These are phyloP conservation scores for Perilla frutescens DNA, from an alignment of 257 asterid species.

Conservation along the genomic window DNA sequence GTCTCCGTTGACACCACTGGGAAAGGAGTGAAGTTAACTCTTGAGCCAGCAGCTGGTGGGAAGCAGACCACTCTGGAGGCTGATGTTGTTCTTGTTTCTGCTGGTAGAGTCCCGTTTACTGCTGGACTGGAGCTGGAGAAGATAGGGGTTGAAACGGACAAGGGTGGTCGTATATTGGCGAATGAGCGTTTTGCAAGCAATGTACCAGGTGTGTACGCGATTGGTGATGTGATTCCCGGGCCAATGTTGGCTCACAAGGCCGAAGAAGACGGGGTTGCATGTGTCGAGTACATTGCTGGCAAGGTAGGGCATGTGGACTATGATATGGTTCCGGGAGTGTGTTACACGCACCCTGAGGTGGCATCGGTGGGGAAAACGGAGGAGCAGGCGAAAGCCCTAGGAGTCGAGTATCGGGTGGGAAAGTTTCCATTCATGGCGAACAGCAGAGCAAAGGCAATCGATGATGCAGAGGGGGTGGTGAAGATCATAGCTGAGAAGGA, in stretches of 20 bases:
- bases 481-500: constrained; percentile 93
- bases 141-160: constrained; percentile 86
- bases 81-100: constrained; percentile 94
- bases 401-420: constrained; percentile 79
- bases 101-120: constrained; percentile 89
- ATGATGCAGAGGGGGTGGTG: constrained; percentile 89
- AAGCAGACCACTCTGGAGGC: constrained; percentile 82
- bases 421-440: constrained; percentile 92
- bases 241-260: constrained; percentile 99
- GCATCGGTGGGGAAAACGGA: constrained; percentile 96
- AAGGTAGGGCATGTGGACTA: constrained; percentile 93
- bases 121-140: constrained; percentile 79
- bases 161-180: constrained; percentile 80
- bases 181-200: constrained; percentile 69
- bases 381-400: constrained; percentile 85
- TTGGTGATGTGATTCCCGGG: constrained; percentile 97
- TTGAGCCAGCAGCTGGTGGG: constrained; percentile 94
- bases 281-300: constrained; percentile 90
- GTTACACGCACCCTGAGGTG: constrained; percentile 94
- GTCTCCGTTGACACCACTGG: constrained; percentile 81
- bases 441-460: constrained; percentile 96
- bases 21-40: constrained; percentile 69
- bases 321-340: constrained; percentile 90
- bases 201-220: constrained; percentile 75
- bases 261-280: constrained; percentile 94